phyloP scores from a whole-genome alignment of 2,329 filamentous ascomycete species.

The Fusarium cicatricum region DNA sequence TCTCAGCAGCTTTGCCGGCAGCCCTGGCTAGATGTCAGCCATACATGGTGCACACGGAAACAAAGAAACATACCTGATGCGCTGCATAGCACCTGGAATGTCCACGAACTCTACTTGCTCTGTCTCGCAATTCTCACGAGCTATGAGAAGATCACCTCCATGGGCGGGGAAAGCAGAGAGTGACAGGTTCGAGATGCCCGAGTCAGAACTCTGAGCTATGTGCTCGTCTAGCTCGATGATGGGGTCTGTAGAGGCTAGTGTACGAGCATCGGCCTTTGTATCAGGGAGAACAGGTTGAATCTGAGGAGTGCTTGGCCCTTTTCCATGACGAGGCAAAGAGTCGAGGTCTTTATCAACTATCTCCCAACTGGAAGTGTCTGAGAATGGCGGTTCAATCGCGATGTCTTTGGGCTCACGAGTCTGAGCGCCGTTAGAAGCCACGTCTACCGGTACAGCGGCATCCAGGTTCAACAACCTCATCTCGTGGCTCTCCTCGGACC shows the following conservation, averaged over 20 bases:
- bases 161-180: background rate
- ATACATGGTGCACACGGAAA: too few relatives aligned
- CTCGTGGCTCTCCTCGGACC: conserved; percentile 20
- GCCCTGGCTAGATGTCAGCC: too few relatives aligned
- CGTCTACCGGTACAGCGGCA: background rate
- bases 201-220: conserved; percentile 1
- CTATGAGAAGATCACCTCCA: background rate
- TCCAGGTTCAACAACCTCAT: conserved; percentile 11
- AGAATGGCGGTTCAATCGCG: background rate
- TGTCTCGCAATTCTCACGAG: too few relatives aligned
- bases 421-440: background rate
- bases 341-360: background rate
- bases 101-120: too few relatives aligned
- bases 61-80: too few relatives aligned
- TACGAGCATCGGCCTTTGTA: background rate
- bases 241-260: background rate
- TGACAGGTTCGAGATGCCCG: conserved; percentile 13
- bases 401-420: background rate
- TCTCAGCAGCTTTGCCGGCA: too few relatives aligned
- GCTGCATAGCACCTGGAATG: too few relatives aligned
- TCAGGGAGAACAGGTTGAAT: background rate
- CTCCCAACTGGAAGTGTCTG: conserved; percentile 15
- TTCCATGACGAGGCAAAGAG: background rate
- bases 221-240: background rate
- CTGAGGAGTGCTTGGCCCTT: background rate